Percentiles rank a stretch among this genome's conserved stretches.
phyloP scores from a whole-genome alignment of 495 filamentous ascomycete species.

The Tetracladium marchalianum region DNA sequence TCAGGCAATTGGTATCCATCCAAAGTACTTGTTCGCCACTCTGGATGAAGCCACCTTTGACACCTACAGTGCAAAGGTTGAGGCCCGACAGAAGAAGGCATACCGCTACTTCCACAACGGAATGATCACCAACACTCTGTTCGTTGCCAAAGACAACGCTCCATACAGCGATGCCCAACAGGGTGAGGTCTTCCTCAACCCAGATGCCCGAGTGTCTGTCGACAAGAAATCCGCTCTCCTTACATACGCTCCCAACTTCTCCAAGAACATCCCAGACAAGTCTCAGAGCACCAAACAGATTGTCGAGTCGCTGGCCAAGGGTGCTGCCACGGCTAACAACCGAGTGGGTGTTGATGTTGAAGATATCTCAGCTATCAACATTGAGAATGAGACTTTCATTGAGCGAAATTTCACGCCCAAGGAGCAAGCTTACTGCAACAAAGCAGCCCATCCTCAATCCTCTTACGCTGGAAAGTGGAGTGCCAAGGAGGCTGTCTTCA shows the following conservation, averaged over 20 bases:
- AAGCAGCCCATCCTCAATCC: conserved; percentile 65
- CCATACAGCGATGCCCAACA: conserved; percentile 87
- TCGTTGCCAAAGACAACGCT: conserved; percentile 84
- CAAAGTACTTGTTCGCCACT: conserved; percentile 90
- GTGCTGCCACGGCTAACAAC: conserved; percentile 57
- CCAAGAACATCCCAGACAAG: conserved; percentile 44
- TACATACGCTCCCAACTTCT: conserved; percentile 56
- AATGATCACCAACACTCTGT: conserved; percentile 92
- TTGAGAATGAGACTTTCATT: conserved; percentile 87
- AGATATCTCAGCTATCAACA: conserved; percentile 71
- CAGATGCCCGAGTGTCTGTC: conserved; percentile 72
- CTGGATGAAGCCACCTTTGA: conserved; percentile 78
- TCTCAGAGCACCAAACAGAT: conserved; percentile 60
- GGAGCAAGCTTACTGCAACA: conserved; percentile 78
- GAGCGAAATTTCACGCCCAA: conserved; percentile 83
- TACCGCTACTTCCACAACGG: conserved; percentile 98
- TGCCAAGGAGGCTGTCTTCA: conserved; percentile 98
- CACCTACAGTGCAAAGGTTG: conserved; percentile 77
- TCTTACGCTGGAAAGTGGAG: conserved; percentile 92
- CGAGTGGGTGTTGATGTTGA: conserved; percentile 93
- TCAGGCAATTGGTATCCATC: conserved; percentile 93
- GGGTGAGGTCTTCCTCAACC: conserved; percentile 83
- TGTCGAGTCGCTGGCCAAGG: conserved; percentile 68
- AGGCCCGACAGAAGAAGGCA: conserved; percentile 90
- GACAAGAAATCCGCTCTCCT: conserved; percentile 78